Evolutionary conservation across 768 basidiomycete genomes (phyloP).

Genomic region (Russula compacta): DNA sequence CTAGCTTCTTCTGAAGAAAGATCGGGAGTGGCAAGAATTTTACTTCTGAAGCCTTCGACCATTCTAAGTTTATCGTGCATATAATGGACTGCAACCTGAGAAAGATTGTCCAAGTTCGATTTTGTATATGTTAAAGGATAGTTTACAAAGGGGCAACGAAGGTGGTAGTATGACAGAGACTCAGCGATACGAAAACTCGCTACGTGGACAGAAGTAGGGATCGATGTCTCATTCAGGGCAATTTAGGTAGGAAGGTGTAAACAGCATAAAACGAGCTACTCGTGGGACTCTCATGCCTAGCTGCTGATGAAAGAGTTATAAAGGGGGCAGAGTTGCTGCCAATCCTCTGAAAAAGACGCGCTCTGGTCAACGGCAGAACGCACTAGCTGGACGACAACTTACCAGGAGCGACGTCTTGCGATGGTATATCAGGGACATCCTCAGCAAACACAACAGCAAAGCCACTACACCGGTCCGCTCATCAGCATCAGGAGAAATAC

Average conservation of each 20-base stretch:
- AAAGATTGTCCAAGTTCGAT: no score
- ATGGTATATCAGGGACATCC: constrained; percentile 1
- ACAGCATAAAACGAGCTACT: background rate
- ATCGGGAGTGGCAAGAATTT: no score
- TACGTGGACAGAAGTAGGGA: background rate
- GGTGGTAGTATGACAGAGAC: background rate
- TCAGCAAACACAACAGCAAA: constrained; percentile 13
- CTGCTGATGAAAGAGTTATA: background rate
- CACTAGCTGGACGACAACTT: background rate
- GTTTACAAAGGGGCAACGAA: background rate
- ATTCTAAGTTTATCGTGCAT: no score
- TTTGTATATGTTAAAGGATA: background rate
- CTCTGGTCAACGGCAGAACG: background rate
- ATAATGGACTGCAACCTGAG: no score
- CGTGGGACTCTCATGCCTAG: background rate
- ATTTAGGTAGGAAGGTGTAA: background rate
- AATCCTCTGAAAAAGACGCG: background rate
- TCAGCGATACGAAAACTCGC: background rate
- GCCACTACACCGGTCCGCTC: background rate
- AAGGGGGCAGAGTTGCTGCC: background rate
- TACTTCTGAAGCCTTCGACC: no score
- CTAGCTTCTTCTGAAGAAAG: no score
- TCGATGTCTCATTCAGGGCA: background rate
- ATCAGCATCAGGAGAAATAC: constrained; percentile 8
- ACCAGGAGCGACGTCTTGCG: background rate